A percentile compares a stretch with the other conserved stretches of the same genome.
Evolutionary conservation across 208 protist species (phyloP).

Genomic region (Acanthamoeba lenticulata): DNA sequence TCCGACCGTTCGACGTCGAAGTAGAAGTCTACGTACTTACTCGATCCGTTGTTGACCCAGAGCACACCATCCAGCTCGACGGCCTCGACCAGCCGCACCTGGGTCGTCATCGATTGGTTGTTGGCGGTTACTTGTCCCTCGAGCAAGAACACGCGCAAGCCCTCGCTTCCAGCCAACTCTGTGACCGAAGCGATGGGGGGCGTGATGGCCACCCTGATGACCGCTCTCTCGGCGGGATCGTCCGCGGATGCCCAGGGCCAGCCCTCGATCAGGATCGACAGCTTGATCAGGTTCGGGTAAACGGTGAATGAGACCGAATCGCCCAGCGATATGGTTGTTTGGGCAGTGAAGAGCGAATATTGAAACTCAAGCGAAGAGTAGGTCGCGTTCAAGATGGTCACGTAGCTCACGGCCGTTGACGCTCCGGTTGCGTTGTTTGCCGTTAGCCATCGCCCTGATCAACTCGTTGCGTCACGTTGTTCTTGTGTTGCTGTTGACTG

Average conservation of each 20-base stretch:
- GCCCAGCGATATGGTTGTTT: background rate
- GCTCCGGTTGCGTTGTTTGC: background rate
- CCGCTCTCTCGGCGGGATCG: background rate
- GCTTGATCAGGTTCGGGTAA: background rate
- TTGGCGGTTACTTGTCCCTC: background rate
- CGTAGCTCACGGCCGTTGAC: background rate
- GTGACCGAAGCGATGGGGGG: background rate
- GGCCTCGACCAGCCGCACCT: background rate
- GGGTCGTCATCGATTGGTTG: background rate
- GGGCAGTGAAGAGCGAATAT: background rate
- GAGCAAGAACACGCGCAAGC: background rate
- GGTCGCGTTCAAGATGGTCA: background rate
- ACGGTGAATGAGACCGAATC: background rate
- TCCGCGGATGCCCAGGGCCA: background rate
- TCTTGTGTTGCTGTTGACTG: too few species aligned
- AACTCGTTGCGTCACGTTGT: too few species aligned
- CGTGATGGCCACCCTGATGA: background rate
- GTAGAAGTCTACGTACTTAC: background rate
- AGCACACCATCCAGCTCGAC: background rate
- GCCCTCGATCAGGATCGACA: background rate
- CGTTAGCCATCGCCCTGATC: background rate
- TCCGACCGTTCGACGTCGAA: background rate
- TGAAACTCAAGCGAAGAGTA: background rate
- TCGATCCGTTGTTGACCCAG: background rate
- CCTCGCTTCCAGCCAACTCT: background rate